Conservation (phyloP, 108 stramenopile species). For the Pseudonitzschia delicatissima region DNA sequence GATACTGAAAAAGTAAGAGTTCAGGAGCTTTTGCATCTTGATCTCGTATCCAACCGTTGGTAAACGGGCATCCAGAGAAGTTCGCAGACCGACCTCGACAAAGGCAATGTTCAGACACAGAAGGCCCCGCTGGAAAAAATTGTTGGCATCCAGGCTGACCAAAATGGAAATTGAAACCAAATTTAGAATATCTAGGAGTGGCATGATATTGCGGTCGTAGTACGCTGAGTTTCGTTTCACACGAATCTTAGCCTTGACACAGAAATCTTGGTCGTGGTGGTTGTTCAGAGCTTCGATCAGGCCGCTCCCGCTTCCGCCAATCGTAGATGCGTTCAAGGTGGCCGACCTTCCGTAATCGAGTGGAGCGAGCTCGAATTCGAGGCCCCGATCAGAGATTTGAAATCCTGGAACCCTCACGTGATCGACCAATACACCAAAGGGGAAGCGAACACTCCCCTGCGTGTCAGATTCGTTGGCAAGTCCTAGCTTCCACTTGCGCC, state of each 20-base stretch:
- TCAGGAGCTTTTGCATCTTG: constrained; percentile 51
- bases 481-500: constrained; percentile 44
- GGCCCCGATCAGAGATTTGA: constrained; percentile 18
- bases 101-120: constrained; percentile 48
- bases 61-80: constrained; percentile 43
- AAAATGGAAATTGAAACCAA: constrained; percentile 36
- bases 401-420: constrained; percentile 50
- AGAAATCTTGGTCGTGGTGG: constrained; percentile 25
- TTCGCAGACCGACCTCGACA: constrained; percentile 57
- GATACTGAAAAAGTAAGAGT: constrained; percentile 41
- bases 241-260: constrained; percentile 36
- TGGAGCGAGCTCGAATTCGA: constrained; percentile 39
- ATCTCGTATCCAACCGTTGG: constrained; percentile 55
- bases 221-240: constrained; percentile 45
- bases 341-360: constrained; percentile 17
- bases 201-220: constrained; percentile 61
- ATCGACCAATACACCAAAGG: constrained; percentile 53
- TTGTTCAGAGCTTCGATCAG: not conserved
- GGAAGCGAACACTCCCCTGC: constrained; percentile 33
- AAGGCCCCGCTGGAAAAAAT: constrained; percentile 37
- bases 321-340: not conserved
- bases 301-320: not conserved
- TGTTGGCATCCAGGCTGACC: constrained; percentile 29
- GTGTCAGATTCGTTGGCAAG: constrained; percentile 46
- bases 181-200: constrained; percentile 46